A percentile compares a stretch with the other conserved stretches of the same genome.
phyloP scores from a whole-genome alignment of 768 basidiomycete genomes.

The Termitomyces sp. region DNA sequence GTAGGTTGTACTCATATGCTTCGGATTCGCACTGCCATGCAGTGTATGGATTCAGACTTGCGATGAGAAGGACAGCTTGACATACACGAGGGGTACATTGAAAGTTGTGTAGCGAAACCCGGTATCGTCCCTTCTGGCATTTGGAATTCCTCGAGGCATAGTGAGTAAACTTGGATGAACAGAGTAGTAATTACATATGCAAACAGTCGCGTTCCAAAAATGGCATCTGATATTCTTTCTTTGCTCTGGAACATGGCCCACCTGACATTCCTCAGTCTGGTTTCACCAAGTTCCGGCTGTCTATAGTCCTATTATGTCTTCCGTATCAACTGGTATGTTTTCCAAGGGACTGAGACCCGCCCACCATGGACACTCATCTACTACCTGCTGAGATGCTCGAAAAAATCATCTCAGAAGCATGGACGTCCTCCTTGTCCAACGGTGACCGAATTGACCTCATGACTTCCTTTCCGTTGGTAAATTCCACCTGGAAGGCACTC shows the following conservation, averaged over 20 bases:
- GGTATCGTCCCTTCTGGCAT: constrained; percentile 74
- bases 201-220: not conserved
- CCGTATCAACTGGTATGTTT: not conserved
- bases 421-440: constrained; percentile 21
- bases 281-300: not conserved
- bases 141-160: constrained; percentile 83
- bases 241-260: not conserved
- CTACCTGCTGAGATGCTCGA: constrained; percentile 9
- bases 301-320: not conserved
- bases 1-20: constrained; percentile 73
- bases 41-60: not conserved
- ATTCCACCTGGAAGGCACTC: constrained; percentile 20
- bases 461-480: constrained; percentile 23
- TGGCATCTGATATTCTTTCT: not conserved
- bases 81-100: constrained; percentile 71
- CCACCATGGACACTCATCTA: not conserved
- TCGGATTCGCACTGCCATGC: constrained; percentile 62
- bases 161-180: not conserved
- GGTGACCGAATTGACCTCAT: constrained; percentile 25
- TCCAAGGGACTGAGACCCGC: not conserved
- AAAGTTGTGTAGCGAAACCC: constrained; percentile 80
- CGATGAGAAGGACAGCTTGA: constrained; percentile 1
- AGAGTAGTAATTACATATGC: not conserved
- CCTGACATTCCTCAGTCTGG: not conserved
- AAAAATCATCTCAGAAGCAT: constrained; percentile 22